Evolutionary conservation across 1,139 yeast genomes (phyloP).

Genomic region (Candida tropicalis): DNA sequence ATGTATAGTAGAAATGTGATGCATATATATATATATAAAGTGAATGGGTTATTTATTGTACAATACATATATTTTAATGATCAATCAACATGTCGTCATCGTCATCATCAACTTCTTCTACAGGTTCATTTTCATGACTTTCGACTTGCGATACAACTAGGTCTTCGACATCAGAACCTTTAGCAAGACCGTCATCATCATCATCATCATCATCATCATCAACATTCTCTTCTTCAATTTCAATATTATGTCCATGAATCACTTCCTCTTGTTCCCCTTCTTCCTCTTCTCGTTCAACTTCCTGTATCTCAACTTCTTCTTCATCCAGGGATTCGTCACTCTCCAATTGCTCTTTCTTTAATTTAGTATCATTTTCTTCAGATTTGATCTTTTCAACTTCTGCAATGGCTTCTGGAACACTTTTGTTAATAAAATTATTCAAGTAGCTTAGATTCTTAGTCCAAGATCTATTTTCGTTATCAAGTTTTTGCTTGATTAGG

Average conservation of each 20-base stretch:
- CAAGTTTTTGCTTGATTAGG: slow-evolving; percentile 34
- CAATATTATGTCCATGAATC: slow-evolving; percentile 14
- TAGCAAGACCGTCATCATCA: slow-evolving; percentile 17
- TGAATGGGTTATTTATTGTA: neutral
- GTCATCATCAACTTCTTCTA: slow-evolving; percentile 12
- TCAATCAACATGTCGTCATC: slow-evolving; percentile 22
- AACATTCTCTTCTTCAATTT: slow-evolving; percentile 16
- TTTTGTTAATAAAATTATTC: slow-evolving; percentile 37
- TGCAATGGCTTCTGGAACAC: slow-evolving; percentile 31
- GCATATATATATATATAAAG: no score
- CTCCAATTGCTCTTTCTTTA: slow-evolving; percentile 17
- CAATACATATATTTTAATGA: slow-evolving; percentile 10
- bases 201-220: slow-evolving; percentile 17
- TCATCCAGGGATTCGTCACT: slow-evolving; percentile 15
- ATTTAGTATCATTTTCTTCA: slow-evolving; percentile 21
- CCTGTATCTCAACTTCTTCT: slow-evolving; percentile 16
- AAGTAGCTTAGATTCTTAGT: slow-evolving; percentile 39
- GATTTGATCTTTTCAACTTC: slow-evolving; percentile 33
- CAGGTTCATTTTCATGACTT: slow-evolving; percentile 12
- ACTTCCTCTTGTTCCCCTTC: neutral
- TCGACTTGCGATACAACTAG: slow-evolving; percentile 12
- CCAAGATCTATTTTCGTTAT: slow-evolving; percentile 43
- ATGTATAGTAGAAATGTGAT: neutral
- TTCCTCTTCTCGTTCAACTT: slow-evolving; percentile 11
- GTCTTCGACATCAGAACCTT: slow-evolving; percentile 16